Conservation (phyloP, 371 early-diverging fungal species). For the Actinomucor elegans region DNA sequence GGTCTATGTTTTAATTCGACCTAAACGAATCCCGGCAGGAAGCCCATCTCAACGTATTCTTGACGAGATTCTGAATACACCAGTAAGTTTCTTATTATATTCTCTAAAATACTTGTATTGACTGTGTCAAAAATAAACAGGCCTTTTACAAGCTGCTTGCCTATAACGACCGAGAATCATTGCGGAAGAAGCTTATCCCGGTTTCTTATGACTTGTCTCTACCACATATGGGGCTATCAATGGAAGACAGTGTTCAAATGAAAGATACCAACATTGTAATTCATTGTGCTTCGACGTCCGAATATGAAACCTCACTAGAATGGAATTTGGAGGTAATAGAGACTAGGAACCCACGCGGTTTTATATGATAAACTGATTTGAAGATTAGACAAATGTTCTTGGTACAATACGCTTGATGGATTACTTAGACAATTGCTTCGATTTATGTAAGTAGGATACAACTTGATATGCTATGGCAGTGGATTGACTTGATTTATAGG, state of each 20-base stretch:
- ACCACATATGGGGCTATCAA: slow-evolving; percentile 44
- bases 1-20: slow-evolving; percentile 29
- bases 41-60: slow-evolving; percentile 26
- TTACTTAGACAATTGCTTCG: slow-evolving; percentile 34
- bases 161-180: background rate
- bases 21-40: slow-evolving; percentile 25
- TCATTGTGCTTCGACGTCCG: slow-evolving; percentile 53
- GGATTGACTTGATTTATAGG: slow-evolving; percentile 1
- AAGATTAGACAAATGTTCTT: slow-evolving; percentile 46
- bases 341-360: too few species aligned
- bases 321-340: slow-evolving; percentile 48
- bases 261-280: slow-evolving; percentile 43
- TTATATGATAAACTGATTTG: too few species aligned
- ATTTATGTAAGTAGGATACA: slow-evolving; percentile 21
- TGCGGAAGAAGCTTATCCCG: slow-evolving; percentile 42
- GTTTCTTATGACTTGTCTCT: slow-evolving; percentile 47
- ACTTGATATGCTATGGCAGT: too few species aligned
- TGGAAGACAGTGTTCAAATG: slow-evolving; percentile 35
- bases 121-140: slow-evolving; percentile 1
- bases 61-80: slow-evolving; percentile 25
- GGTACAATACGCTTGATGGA: slow-evolving; percentile 53
- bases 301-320: slow-evolving; percentile 45
- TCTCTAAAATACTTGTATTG: background rate
- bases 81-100: slow-evolving; percentile 7
- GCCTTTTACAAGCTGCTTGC: slow-evolving; percentile 16